Evolutionary conservation across 345 rosid genomes (phyloP).

Genomic region (Ceriops decandra): DNA sequence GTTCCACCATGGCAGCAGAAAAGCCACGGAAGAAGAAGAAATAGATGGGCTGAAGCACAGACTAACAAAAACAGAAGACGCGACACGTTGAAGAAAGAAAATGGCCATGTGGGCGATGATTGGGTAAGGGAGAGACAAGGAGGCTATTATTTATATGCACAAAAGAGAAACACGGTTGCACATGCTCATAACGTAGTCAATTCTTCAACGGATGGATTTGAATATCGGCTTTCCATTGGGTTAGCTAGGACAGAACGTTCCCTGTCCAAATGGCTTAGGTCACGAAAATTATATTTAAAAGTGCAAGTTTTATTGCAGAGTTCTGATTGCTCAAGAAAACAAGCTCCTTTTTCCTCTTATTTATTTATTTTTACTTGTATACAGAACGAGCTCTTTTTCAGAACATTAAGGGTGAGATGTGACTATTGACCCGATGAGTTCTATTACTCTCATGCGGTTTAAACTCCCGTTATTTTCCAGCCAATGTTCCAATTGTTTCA

Average conservation of each 20-base stretch:
- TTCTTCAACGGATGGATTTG: neutral
- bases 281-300: constrained; percentile 9
- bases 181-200: constrained; percentile 16
- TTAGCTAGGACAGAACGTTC: constrained; percentile 13
- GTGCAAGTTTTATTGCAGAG: neutral
- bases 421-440: no score
- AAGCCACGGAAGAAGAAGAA: constrained; percentile 41
- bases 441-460: no score
- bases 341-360: neutral
- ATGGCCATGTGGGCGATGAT: neutral
- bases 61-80: constrained; percentile 31
- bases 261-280: constrained; percentile 27
- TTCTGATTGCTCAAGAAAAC: constrained; percentile 14
- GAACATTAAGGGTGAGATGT: no score
- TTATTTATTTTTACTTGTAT: neutral
- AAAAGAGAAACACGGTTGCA: constrained; percentile 18
- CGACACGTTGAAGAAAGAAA: constrained; percentile 26
- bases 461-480: no score
- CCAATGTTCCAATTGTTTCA: no score
- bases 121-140: neutral
- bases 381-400: no score
- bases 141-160: neutral
- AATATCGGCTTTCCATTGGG: neutral
- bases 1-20: constrained; percentile 65
- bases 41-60: constrained; percentile 31